Evolutionary conservation across 2,329 filamentous ascomycete species (phyloP).

Genomic region (Acephala macrosclerotiorum): DNA sequence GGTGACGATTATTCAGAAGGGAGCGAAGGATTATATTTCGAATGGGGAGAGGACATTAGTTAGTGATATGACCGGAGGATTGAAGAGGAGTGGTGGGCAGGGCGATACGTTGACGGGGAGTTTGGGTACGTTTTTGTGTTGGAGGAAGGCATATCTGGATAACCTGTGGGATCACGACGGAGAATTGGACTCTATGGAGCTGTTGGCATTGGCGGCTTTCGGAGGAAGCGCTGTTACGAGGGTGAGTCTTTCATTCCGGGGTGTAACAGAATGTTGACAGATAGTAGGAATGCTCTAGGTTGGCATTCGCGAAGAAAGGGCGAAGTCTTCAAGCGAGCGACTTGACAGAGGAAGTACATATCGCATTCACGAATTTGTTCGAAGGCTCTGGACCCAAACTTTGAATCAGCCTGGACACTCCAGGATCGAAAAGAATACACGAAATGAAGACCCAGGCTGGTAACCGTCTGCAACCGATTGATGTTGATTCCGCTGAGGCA

Average conservation of each 20-base stretch:
- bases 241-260: constrained; percentile 53
- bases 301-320: constrained; percentile 86
- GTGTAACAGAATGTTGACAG: constrained; percentile 34
- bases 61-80: constrained; percentile 79
- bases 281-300: constrained; percentile 76
- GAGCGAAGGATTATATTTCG: constrained; percentile 80
- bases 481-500: too few relatives aligned
- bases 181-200: constrained; percentile 59
- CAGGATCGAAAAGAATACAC: neutral
- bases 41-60: constrained; percentile 79
- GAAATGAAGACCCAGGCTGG: neutral
- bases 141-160: constrained; percentile 87
- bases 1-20: constrained; percentile 93
- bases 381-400: constrained; percentile 57
- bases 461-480: too few relatives aligned
- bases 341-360: constrained; percentile 87
- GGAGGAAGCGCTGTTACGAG: constrained; percentile 88
- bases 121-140: constrained; percentile 87
- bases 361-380: constrained; percentile 80
- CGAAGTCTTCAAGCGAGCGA: constrained; percentile 92
- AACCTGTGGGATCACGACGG: constrained; percentile 74
- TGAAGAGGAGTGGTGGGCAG: constrained; percentile 92
- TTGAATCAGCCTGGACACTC: neutral
- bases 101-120: constrained; percentile 94
- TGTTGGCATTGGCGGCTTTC: constrained; percentile 82